Evolutionary conservation across 2,329 filamentous ascomycete species (phyloP), one percentile per base, ranked within the genome.

Genomic region (Verticillium albo-atrum): DNA sequence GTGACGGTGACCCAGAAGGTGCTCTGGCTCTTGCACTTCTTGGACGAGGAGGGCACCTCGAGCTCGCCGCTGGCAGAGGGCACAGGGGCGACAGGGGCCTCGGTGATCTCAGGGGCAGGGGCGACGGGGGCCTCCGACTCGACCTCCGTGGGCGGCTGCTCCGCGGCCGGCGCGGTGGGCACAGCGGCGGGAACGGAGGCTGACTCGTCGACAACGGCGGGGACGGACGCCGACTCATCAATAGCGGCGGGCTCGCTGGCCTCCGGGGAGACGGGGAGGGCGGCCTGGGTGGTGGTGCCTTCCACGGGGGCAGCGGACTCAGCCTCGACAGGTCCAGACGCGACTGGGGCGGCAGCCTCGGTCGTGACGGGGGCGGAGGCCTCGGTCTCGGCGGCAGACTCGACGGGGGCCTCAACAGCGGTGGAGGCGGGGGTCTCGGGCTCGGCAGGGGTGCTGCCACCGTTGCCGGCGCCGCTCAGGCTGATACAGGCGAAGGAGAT

Each of bases 401-500:
- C 94, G 59, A 88, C 79, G 17, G 78, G 66, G 3, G 91, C 70
- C 4, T 57, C 37, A 54, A 37, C 56, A 32, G 56, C 28, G 28
- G 57, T 32, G 10, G 60, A 55, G 34, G 54, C 47, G 15, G 56
- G 35, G 42, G 56, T 23, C 50, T 56, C 68, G 75, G 79, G 81
- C 76, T 97, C 94, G 58, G 88, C 79, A 17, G 78, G 66, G 3
- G 91, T 94, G 10, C 96, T 75, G 0, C 69, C 68, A 27, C 74
- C 73, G 54, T 89, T 94, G 10, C 96, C 75, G 0, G 69, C 68
- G 27, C 74, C 73, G 54, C 89, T 90, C 35, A 72, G 72, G 65
- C 92, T 87, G 58, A 96, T 84, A 1, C 78, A 80, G 1, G 81
- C 75, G 0, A 93, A 93, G 2, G 86, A 84, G 73, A 97, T 97